Evolutionary conservation across 1,284 basidiomycete species (phyloP).

Genomic region (Trametes pubescens): DNA sequence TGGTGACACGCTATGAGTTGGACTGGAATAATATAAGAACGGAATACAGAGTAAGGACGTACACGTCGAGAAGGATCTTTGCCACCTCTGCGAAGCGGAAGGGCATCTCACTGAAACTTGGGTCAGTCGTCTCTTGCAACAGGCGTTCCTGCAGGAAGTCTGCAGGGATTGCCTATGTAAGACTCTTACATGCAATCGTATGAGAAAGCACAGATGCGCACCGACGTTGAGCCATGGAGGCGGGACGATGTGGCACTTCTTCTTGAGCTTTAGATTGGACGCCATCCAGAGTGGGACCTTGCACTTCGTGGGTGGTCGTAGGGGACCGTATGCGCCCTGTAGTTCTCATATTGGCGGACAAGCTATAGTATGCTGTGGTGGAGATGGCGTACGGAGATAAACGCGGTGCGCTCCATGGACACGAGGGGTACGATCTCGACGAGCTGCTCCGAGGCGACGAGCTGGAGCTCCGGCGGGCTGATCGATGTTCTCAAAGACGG

Average conservation of each 20-base stretch:
- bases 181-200: not conserved
- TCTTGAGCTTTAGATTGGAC: slow-evolving; percentile 90
- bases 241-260: slow-evolving; percentile 91
- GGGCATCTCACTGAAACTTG: slow-evolving; percentile 80
- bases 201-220: slow-evolving; percentile 47
- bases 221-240: slow-evolving; percentile 91
- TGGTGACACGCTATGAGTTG: not conserved
- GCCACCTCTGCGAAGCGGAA: slow-evolving; percentile 90
- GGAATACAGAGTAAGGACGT: slow-evolving; percentile 44
- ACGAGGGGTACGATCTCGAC: slow-evolving; percentile 88
- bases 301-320: slow-evolving; percentile 86
- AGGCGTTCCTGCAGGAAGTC: slow-evolving; percentile 83
- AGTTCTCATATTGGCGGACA: not conserved
- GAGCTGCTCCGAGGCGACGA: slow-evolving; percentile 83
- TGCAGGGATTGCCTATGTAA: slow-evolving; percentile 39
- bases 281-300: slow-evolving; percentile 96
- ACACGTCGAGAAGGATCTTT: slow-evolving; percentile 92
- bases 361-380: not conserved
- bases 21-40: not conserved
- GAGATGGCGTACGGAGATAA: slow-evolving; percentile 74
- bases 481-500: slow-evolving; percentile 65
- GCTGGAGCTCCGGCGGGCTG: slow-evolving; percentile 84
- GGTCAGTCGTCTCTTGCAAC: slow-evolving; percentile 72
- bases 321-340: slow-evolving; percentile 92
- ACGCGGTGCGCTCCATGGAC: slow-evolving; percentile 86